Evolutionary conservation across 768 basidiomycete species (phyloP).

Genomic region (Sistotremastrum suecicum): DNA sequence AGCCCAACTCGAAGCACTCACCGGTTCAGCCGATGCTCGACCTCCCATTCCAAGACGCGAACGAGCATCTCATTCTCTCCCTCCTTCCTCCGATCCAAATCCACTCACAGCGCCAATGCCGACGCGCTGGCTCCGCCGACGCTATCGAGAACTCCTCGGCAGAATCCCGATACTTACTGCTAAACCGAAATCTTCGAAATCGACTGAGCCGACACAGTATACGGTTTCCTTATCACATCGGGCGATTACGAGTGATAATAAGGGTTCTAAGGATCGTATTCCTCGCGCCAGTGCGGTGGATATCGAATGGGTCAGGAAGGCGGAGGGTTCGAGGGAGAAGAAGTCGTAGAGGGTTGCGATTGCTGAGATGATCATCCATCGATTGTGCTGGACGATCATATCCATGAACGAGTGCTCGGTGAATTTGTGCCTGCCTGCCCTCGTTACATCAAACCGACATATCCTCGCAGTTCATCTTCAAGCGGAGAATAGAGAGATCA

Average conservation of each 20-base stretch:
- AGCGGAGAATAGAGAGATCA: too few species aligned
- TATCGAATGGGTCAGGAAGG: constrained; percentile 22
- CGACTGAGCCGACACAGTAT: neutral
- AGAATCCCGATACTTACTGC: constrained; percentile 38
- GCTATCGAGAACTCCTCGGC: constrained; percentile 47
- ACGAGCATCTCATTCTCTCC: neutral
- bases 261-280: constrained; percentile 8
- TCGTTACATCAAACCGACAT: too few species aligned
- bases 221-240: constrained; percentile 14
- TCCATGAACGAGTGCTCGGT: too few species aligned
- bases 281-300: constrained; percentile 18
- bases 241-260: neutral
- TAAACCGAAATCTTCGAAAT: neutral
- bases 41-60: constrained; percentile 1
- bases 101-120: constrained; percentile 3
- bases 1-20: constrained; percentile 2
- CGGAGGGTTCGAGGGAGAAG: constrained; percentile 3
- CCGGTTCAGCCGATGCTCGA: neutral
- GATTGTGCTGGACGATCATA: too few species aligned
- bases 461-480: too few species aligned
- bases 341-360: too few species aligned
- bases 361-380: too few species aligned
- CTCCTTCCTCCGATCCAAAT: neutral
- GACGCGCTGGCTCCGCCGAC: constrained; percentile 23
- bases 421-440: too few species aligned